Evolutionary conservation across 108 stramenopile genomes (phyloP).

Genomic region (Cyclotella distinguenda): DNA sequence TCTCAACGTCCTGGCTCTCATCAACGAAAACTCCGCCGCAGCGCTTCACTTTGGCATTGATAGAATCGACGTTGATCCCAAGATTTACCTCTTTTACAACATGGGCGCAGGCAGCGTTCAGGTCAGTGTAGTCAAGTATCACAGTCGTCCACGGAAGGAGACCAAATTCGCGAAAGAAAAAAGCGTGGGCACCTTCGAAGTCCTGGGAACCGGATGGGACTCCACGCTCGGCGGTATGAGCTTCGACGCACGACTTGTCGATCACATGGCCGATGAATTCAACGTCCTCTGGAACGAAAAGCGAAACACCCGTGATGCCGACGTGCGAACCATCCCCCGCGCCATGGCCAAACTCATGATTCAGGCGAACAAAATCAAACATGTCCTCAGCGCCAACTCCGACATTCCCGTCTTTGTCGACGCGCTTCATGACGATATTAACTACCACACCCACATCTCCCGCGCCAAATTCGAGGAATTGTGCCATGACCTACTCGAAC

Average conservation of each 20-base stretch:
- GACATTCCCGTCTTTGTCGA: constrained; percentile 96
- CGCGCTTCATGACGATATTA: constrained; percentile 88
- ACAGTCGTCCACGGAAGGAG: constrained; percentile 64
- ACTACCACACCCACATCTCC: constrained; percentile 79
- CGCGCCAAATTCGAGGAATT: constrained; percentile 90
- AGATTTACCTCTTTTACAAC: constrained; percentile 96
- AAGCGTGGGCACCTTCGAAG: constrained; percentile 89
- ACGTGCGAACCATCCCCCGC: constrained; percentile 81
- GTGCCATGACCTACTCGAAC: constrained; percentile 77
- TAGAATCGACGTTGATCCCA: constrained; percentile 77
- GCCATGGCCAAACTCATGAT: constrained; percentile 95
- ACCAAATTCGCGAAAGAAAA: constrained; percentile 79
- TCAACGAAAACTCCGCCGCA: constrained; percentile 98
- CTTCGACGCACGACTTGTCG: constrained; percentile 89
- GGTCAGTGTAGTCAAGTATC: constrained; percentile 83
- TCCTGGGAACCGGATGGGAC: constrained; percentile 95
- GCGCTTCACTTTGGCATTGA: constrained; percentile 97
- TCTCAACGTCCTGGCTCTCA: constrained; percentile 91
- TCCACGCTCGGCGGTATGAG: constrained; percentile 83
- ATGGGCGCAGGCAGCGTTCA: constrained; percentile 92
- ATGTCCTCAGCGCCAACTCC: constrained; percentile 95
- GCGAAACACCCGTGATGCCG: constrained; percentile 56
- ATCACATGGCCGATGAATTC: constrained; percentile 93
- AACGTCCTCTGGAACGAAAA: constrained; percentile 80
- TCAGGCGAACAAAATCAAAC: constrained; percentile 97